These are phyloP conservation scores for Nakaseomyces delphensis DNA, from an alignment of 1,139 yeast species.

Conservation along the genomic window DNA sequence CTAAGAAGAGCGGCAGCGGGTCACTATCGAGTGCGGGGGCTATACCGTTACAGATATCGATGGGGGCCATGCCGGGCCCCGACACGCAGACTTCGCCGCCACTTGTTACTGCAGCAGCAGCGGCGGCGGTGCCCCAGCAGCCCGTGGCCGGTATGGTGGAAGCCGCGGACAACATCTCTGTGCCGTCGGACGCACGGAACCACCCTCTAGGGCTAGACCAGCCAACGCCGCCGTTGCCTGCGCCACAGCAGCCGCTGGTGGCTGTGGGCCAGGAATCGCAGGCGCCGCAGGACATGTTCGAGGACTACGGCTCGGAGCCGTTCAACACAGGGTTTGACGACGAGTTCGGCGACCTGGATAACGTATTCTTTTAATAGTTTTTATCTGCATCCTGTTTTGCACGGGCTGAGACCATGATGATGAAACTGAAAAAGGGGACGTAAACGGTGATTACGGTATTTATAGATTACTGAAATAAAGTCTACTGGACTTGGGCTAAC, in stretches of 20 bases:
- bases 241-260: slow-evolving; percentile 1
- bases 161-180: no score
- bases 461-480: no score
- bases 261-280: not conserved
- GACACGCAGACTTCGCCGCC: not conserved
- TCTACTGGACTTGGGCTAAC: no score
- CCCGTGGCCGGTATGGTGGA: no score
- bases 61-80: slow-evolving; percentile 1
- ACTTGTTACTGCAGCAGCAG: no score
- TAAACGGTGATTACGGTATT: no score
- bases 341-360: slow-evolving; percentile 31
- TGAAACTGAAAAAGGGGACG: no score
- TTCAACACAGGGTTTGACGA: slow-evolving; percentile 29
- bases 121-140: no score
- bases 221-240: not conserved
- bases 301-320: slow-evolving; percentile 27
- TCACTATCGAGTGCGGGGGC: not conserved
- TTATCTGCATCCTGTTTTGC: no score
- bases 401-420: no score
- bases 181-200: no score
- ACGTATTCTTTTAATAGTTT: slow-evolving; percentile 26
- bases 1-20: slow-evolving; percentile 7
- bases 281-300: slow-evolving; percentile 14
- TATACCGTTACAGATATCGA: not conserved
- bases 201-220: not conserved